These are phyloP conservation scores for Mortierella sp. DNA, from an alignment of 371 early-diverging fungal genomes.

Conservation along the genomic window DNA sequence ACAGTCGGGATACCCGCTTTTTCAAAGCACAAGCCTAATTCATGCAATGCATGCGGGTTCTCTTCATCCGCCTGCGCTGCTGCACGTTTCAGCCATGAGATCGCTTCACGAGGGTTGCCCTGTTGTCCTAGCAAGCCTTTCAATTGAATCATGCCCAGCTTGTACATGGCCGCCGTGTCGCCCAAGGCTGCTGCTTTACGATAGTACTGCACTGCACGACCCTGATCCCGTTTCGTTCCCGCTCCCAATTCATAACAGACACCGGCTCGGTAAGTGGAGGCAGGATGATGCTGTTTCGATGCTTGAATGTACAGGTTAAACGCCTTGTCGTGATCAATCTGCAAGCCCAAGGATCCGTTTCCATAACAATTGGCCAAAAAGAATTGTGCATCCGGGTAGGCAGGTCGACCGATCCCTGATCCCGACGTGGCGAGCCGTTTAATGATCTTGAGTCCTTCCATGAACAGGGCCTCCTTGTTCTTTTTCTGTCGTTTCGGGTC, in stretches of 20 bases:
- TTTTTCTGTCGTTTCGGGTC: conserved; percentile 76
- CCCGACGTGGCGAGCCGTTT: conserved; percentile 77
- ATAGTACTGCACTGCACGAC: conserved; percentile 84
- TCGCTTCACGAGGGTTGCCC: conserved; percentile 75
- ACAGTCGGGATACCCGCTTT: conserved; percentile 74
- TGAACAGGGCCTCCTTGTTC: conserved; percentile 72
- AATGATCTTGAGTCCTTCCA: conserved; percentile 83
- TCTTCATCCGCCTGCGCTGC: conserved; percentile 77
- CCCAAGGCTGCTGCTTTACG: conserved; percentile 77
- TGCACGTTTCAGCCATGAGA: conserved; percentile 83
- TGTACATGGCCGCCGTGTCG: conserved; percentile 82
- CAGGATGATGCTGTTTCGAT: conserved; percentile 92
- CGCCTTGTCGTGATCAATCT: conserved; percentile 88
- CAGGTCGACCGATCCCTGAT: conserved; percentile 71
- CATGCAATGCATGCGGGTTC: conserved; percentile 84
- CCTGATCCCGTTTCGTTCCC: conserved; percentile 88
- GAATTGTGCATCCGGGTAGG: conserved; percentile 90
- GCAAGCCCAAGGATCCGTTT: conserved; percentile 76
- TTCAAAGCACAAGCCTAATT: conserved; percentile 80
- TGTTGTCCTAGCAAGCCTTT: conserved; percentile 74
- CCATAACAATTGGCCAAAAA: conserved; percentile 91
- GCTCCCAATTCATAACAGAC: conserved; percentile 97
- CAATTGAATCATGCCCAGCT: conserved; percentile 77
- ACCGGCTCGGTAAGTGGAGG: conserved; percentile 92
- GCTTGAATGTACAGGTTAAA: conserved; percentile 93